phyloP scores from a whole-genome alignment of 108 stramenopile species.

The Seminavis robusta region DNA sequence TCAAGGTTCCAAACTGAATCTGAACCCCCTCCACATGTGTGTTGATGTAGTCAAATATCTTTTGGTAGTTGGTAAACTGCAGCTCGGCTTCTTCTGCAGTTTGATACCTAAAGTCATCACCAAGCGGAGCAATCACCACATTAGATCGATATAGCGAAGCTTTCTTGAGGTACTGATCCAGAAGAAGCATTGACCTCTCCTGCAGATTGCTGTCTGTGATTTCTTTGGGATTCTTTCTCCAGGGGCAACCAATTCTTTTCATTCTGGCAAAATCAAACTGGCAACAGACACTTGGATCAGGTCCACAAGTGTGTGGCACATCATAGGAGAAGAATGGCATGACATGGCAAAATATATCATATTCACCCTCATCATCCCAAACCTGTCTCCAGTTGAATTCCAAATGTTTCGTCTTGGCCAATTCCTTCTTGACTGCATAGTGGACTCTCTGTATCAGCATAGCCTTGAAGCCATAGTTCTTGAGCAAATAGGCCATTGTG shows the following conservation, averaged over 20 bases:
- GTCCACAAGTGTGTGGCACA: constrained; percentile 64
- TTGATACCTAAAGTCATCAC: constrained; percentile 61
- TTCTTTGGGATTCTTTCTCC: constrained; percentile 28
- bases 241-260: no score
- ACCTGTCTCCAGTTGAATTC: constrained; percentile 71
- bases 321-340: constrained; percentile 70
- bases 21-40: constrained; percentile 35
- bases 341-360: constrained; percentile 61
- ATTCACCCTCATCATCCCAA: constrained; percentile 43
- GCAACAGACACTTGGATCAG: constrained; percentile 57
- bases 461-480: constrained; percentile 47
- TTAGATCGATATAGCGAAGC: constrained; percentile 50
- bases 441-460: constrained; percentile 70
- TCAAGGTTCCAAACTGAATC: constrained; percentile 56
- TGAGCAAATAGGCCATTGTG: constrained; percentile 50
- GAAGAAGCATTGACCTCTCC: constrained; percentile 33
- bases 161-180: constrained; percentile 67
- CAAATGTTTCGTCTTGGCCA: constrained; percentile 42
- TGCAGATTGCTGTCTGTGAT: constrained; percentile 33
- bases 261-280: constrained; percentile 49
- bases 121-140: constrained; percentile 47
- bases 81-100: constrained; percentile 33
- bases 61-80: constrained; percentile 50
- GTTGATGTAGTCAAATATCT: constrained; percentile 56
- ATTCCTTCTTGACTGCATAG: constrained; percentile 66